Base-by-base conservation (phyloP, 1,284 basidiomycete species). In the Naganishia liquefaciens region DNA sequence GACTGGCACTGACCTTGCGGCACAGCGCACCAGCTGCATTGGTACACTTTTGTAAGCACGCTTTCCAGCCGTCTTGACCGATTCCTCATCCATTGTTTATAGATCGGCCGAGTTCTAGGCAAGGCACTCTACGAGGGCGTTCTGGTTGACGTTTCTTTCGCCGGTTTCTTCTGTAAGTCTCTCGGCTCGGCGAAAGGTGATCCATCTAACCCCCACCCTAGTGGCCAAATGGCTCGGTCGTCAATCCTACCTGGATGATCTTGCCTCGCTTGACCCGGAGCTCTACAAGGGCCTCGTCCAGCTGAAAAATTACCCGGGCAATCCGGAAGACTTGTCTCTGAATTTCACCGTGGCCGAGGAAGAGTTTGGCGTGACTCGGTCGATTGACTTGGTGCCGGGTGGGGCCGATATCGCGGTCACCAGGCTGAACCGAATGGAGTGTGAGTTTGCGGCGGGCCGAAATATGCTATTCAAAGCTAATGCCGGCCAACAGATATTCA, bases 121-220 rank as follows among this genome's bases (percentile, higher is more conserved):
- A 98, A 98, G 76, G 95, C 95, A 0, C 83, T 99, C 72, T 99
- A 99, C 75, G 92, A 98, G 63, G 93, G 94, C 2, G 98, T 99
- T 55, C 82, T 99, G 7, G 87, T 96, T n/a, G 93, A 98, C 71
- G 90, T 95, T 5, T 89, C 89, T 1, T 98, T 99, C 78, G 93
- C 96, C 0, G 87, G 87, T 9, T 99, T 99, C 82, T 99, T 99
- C 84, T 82, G 76, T 80, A 63, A 71, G 73, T 67, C 65, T 66
- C 13, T 13, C 0, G 63, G 19, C 13, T 25, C 23, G 19, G 21
- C n/a, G 17, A 49, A n/a, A 17, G 17, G 11, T 55, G 15, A 42
- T 37, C 13, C 33, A 52, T 27, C 6, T 33, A 13, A 44, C 4
- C 73, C 65, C 27, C 23, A 42, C 51, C 30, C 3, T 71, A 91